These are phyloP conservation scores for Tilletia walkeri DNA, from an alignment of 1,284 basidiomycete species.

Conservation along the genomic window DNA sequence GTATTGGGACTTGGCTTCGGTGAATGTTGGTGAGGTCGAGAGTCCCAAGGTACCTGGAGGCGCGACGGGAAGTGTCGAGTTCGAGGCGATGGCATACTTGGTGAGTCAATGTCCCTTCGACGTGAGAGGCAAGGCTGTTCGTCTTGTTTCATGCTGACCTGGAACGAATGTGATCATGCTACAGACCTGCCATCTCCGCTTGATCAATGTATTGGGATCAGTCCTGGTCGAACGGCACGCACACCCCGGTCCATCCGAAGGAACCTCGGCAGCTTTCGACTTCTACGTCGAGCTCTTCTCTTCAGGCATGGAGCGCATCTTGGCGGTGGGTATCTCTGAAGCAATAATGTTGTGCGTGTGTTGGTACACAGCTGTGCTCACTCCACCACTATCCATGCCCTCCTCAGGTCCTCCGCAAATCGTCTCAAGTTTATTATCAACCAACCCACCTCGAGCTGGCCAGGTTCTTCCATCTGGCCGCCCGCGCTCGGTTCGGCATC, in stretches of 20 bases:
- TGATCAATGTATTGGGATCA: conserved; percentile 37
- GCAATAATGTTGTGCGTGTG: background rate
- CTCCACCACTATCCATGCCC: background rate
- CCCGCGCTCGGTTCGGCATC: conserved; percentile 20
- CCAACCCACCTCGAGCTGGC: conserved; percentile 49
- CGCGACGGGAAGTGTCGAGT: conserved; percentile 97
- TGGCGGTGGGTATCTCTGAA: conserved; percentile 23
- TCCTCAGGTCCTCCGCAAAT: conserved; percentile 19
- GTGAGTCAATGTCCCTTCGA: conserved; percentile 61
- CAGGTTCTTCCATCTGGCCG: conserved; percentile 25
- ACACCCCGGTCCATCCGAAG: conserved; percentile 23
- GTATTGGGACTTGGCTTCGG: conserved; percentile 77
- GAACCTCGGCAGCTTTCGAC: conserved; percentile 28
- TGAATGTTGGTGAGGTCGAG: conserved; percentile 78
- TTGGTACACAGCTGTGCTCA: conserved; percentile 25
- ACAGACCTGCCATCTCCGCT: conserved; percentile 33
- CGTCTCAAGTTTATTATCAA: conserved; percentile 45
- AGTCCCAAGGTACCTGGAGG: conserved; percentile 91
- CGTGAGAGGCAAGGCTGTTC: background rate
- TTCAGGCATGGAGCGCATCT: conserved; percentile 36
- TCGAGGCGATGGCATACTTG: conserved; percentile 92
- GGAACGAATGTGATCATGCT: background rate
- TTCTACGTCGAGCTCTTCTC: conserved; percentile 39
- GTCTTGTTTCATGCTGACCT: background rate
- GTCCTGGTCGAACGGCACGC: conserved; percentile 25